These are phyloP conservation scores for Ceratocystis cacaofunesta DNA, from an alignment of 2,329 filamentous ascomycete species.

Conservation along the genomic window DNA sequence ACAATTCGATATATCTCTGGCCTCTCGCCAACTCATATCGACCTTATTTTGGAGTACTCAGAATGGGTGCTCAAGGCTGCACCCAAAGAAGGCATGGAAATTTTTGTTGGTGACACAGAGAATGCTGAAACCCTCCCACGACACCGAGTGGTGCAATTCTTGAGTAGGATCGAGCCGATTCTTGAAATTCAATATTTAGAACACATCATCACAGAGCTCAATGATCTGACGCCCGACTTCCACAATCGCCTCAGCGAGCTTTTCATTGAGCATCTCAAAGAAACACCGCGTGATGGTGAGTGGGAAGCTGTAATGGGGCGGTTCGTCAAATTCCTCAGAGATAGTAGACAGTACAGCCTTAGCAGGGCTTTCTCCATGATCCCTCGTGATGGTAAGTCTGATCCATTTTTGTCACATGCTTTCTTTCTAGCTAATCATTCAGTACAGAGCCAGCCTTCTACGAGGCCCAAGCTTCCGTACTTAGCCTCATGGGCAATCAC, in stretches of 20 bases:
- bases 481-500: constrained; percentile 90
- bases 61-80: constrained; percentile 69
- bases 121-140: constrained; percentile 84
- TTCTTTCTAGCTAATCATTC: constrained; percentile 11
- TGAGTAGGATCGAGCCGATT: constrained; percentile 51
- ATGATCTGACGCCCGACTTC: constrained; percentile 70
- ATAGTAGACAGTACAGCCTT: constrained; percentile 67
- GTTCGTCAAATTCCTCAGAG: constrained; percentile 59
- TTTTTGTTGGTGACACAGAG: constrained; percentile 85
- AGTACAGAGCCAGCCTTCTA: constrained; percentile 63
- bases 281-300: constrained; percentile 30
- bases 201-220: constrained; percentile 76
- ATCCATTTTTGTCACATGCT: background rate
- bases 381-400: constrained; percentile 55
- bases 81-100: constrained; percentile 68
- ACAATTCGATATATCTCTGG: constrained; percentile 86
- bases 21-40: constrained; percentile 71
- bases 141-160: constrained; percentile 57
- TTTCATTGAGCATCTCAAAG: constrained; percentile 42
- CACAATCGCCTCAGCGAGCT: constrained; percentile 72
- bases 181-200: constrained; percentile 76
- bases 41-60: constrained; percentile 80
- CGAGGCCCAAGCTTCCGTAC: constrained; percentile 75
- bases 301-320: constrained; percentile 47
- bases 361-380: constrained; percentile 63